A percentile compares a stretch with the other conserved stretches of the same genome.
Evolutionary conservation across 306 rosid species (phyloP).

Genomic region (Astragalus glycyphyllos): DNA sequence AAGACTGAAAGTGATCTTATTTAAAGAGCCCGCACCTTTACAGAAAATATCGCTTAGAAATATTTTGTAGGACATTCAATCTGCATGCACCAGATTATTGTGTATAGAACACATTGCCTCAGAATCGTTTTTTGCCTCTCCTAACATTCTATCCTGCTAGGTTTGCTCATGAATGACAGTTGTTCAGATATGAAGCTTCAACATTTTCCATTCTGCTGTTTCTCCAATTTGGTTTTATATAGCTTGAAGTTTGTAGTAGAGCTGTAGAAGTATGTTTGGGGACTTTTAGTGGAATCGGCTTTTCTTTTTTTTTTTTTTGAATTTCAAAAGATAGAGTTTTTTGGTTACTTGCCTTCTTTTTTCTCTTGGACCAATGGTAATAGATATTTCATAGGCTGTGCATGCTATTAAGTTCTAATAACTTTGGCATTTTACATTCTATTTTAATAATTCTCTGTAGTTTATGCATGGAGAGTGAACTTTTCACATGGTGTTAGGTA

Average conservation of each 20-base stretch:
- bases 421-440: constrained; percentile 14
- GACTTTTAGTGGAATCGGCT: constrained; percentile 12
- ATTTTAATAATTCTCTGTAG: constrained; percentile 27
- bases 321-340: constrained; percentile 13
- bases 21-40: not conserved
- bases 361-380: constrained; percentile 10
- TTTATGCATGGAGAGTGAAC: constrained; percentile 27
- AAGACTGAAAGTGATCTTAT: not conserved
- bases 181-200: not conserved
- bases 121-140: too few species aligned
- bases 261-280: not conserved
- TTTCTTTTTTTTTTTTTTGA: constrained; percentile 18
- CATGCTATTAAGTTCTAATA: constrained; percentile 31
- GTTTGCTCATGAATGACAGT: constrained; percentile 32
- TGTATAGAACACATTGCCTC: too few species aligned
- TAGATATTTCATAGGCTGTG: constrained; percentile 14
- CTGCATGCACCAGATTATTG: constrained; percentile 13
- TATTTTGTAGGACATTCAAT: constrained; percentile 10
- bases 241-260: constrained; percentile 7
- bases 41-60: constrained; percentile 2
- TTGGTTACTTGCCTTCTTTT: not conserved
- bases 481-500: constrained; percentile 7
- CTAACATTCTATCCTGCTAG: not conserved
- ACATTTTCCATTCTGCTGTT: not conserved
- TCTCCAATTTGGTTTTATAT: constrained; percentile 28